phyloP scores from a whole-genome alignment of 345 rosid species.

The Mangifera indica region DNA sequence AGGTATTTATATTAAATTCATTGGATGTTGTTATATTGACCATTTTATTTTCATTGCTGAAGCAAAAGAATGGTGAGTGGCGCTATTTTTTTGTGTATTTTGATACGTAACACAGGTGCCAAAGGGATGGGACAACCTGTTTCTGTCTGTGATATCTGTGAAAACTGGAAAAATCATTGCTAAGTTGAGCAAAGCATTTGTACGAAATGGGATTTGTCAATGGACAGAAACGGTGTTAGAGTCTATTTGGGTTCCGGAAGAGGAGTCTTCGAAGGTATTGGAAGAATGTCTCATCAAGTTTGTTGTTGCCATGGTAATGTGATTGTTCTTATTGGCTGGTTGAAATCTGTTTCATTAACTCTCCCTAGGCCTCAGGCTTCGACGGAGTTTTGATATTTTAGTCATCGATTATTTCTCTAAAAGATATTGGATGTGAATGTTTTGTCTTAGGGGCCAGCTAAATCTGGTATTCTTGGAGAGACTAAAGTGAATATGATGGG shows the following conservation, averaged over 20 bases:
- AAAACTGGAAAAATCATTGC: constrained; percentile 51
- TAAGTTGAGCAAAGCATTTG: constrained; percentile 41
- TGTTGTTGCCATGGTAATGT: constrained; percentile 43
- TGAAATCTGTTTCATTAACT: background rate
- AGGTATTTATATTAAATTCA: constrained; percentile 28
- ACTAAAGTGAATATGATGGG: constrained; percentile 41
- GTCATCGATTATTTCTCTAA: background rate
- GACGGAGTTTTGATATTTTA: background rate
- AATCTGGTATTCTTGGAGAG: constrained; percentile 64
- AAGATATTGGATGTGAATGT: background rate
- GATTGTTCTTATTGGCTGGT: background rate
- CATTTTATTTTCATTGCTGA: no score
- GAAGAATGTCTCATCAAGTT: constrained; percentile 44
- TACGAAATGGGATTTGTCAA: constrained; percentile 51
- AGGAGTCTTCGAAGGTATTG: constrained; percentile 37
- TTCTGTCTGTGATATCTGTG: constrained; percentile 40
- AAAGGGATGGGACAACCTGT: constrained; percentile 68
- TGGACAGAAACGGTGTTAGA: constrained; percentile 51
- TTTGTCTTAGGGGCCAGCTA: constrained; percentile 43
- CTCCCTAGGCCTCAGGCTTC: background rate
- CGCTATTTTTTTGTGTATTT: background rate
- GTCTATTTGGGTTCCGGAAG: constrained; percentile 37
- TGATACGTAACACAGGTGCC: constrained; percentile 41
- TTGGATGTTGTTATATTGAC: background rate
- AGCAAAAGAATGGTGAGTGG: background rate